These are phyloP conservation scores for Kwoniella sp. DNA, from an alignment of 768 basidiomycete genomes.

Conservation along the genomic window DNA sequence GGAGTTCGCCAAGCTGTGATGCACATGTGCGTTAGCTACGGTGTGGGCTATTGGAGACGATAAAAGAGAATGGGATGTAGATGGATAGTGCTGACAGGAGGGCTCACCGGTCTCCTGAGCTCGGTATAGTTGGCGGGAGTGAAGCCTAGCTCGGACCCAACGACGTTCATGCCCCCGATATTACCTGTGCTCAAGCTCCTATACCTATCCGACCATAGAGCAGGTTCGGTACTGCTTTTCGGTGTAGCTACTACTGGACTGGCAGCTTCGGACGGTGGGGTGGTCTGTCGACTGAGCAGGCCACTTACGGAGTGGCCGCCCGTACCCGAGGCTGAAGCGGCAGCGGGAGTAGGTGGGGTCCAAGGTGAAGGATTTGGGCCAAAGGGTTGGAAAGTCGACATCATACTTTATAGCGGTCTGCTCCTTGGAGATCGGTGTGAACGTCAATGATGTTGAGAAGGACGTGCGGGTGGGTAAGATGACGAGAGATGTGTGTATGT, in stretches of 20 bases:
- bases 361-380: constrained; percentile 4
- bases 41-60: no score
- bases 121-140: constrained; percentile 1
- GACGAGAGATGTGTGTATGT: neutral
- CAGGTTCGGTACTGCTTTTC: neutral
- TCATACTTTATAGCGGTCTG: no score
- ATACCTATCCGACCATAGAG: constrained; percentile 21
- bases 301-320: neutral
- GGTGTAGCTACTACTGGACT: constrained; percentile 21
- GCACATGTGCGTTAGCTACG: neutral
- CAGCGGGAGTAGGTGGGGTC: constrained; percentile 11
- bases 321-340: constrained; percentile 3
- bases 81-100: neutral
- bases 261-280: constrained; percentile 15
- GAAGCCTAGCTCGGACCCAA: neutral
- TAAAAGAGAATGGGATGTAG: neutral
- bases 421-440: neutral
- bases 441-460: neutral
- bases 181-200: constrained; percentile 15
- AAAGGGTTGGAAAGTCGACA: constrained; percentile 24
- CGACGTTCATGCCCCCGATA: constrained; percentile 5
- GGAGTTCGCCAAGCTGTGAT: constrained; percentile 30
- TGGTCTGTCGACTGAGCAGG: constrained; percentile 5
- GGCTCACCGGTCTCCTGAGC: constrained; percentile 13
- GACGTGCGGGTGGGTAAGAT: neutral